phyloP scores from a whole-genome alignment of 352 stramenopile species.

The Halophytophthora batemanensis region DNA sequence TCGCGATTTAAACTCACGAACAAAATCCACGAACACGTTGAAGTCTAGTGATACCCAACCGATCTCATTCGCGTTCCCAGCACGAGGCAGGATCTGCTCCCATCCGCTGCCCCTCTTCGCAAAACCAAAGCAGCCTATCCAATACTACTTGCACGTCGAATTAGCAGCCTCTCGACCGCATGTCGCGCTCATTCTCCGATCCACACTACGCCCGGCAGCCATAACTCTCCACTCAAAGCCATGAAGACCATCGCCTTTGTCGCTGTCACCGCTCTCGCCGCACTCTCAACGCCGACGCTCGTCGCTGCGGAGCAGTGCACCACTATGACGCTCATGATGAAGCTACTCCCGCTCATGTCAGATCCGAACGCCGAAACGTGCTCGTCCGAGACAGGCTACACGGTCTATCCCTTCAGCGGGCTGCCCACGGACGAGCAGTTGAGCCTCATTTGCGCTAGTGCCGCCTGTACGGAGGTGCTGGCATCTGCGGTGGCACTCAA shows the following conservation, averaged over 20 bases:
- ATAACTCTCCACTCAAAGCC: too few relatives aligned
- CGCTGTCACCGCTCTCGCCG: slow-evolving; percentile 20
- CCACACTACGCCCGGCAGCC: too few relatives aligned
- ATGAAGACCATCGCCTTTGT: slow-evolving; percentile 29
- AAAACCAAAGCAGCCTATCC: too few relatives aligned
- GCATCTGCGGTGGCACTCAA: slow-evolving; percentile 17
- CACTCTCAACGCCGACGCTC: slow-evolving; percentile 12
- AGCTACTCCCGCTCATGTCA: slow-evolving; percentile 20
- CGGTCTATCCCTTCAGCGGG: slow-evolving; percentile 27
- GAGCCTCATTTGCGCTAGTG: slow-evolving; percentile 21
- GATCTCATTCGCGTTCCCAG: too few relatives aligned
- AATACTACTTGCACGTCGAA: too few relatives aligned
- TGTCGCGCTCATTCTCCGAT: too few relatives aligned
- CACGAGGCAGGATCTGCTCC: too few relatives aligned
- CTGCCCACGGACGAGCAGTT: slow-evolving; percentile 27
- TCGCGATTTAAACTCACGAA: too few relatives aligned
- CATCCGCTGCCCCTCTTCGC: too few relatives aligned
- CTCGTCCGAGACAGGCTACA: slow-evolving; percentile 22
- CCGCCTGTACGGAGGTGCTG: slow-evolving; percentile 24
- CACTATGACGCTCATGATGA: slow-evolving; percentile 26
- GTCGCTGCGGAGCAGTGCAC: slow-evolving; percentile 21
- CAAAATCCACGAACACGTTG: too few relatives aligned
- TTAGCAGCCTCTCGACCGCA: too few relatives aligned
- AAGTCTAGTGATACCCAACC: too few relatives aligned
- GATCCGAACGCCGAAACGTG: slow-evolving; percentile 30